A percentile compares a stretch with the other conserved stretches of the same genome.
phyloP scores from a whole-genome alignment of 164 flowering plant species.

The Liquidambar formosana region DNA sequence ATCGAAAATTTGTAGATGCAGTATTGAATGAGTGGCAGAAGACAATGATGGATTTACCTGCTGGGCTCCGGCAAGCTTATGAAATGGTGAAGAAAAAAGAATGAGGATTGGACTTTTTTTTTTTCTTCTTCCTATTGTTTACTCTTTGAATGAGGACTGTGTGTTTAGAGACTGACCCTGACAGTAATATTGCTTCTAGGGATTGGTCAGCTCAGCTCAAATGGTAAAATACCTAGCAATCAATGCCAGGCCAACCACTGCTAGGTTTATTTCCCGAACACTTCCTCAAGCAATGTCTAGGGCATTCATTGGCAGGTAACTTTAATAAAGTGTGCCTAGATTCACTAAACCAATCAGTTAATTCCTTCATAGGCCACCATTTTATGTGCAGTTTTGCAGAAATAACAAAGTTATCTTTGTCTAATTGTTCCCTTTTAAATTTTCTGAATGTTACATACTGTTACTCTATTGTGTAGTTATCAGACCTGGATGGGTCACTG shows the following conservation, averaged over 20 bases:
- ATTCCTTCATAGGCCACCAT: background rate
- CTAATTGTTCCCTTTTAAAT: background rate
- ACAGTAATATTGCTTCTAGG: conserved; percentile 47
- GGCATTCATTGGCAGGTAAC: conserved; percentile 96
- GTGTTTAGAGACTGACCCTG: conserved; percentile 5
- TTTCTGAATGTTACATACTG: background rate
- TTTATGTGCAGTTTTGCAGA: background rate
- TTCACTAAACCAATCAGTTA: background rate
- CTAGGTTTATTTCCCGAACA: conserved; percentile 69
- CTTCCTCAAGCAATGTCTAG: conserved; percentile 86
- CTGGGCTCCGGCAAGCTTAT: conserved; percentile 93
- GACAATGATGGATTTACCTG: conserved; percentile 95
- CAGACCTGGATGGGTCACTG: too few species aligned
- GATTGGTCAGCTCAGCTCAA: conserved; percentile 96
- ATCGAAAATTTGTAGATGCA: conserved; percentile 86
- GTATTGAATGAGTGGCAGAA: conserved; percentile 95
- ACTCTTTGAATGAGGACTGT: background rate
- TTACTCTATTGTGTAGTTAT: too few species aligned
- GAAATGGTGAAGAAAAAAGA: conserved; percentile 99
- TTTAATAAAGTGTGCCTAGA: background rate
- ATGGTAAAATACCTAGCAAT: conserved; percentile 80
- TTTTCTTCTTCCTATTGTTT: background rate
- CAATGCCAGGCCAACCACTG: conserved; percentile 88
- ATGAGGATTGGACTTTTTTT: too few species aligned
- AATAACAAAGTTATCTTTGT: background rate